A percentile compares a stretch with the other conserved stretches of the same genome.
These are phyloP conservation scores for Polychaeton citri DNA, from an alignment of 2,329 filamentous ascomycete species.

Conservation along the genomic window DNA sequence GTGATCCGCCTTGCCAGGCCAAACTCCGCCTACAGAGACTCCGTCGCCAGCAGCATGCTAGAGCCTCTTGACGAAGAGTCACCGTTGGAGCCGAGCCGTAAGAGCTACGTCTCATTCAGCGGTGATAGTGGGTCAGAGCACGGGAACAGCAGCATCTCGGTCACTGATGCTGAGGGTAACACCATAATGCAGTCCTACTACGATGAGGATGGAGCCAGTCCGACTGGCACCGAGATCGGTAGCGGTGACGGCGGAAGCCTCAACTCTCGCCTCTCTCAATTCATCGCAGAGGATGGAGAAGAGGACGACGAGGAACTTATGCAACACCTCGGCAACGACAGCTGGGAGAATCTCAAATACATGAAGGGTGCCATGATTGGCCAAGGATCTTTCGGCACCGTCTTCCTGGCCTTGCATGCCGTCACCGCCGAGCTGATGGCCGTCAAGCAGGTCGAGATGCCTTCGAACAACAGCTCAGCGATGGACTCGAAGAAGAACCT, in stretches of 20 bases:
- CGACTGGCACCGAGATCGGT: slow-evolving; percentile 40
- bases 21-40: slow-evolving; percentile 62
- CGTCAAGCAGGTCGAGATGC: slow-evolving; percentile 94
- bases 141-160: slow-evolving; percentile 54
- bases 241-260: slow-evolving; percentile 45
- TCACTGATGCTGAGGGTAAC: slow-evolving; percentile 67
- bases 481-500: slow-evolving; percentile 86
- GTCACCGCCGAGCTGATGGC: slow-evolving; percentile 95
- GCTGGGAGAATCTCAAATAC: slow-evolving; percentile 95
- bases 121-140: slow-evolving; percentile 58
- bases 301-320: slow-evolving; percentile 80
- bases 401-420: slow-evolving; percentile 88
- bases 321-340: slow-evolving; percentile 82
- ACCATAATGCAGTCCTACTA: slow-evolving; percentile 64
- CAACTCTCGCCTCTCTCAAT: slow-evolving; percentile 69
- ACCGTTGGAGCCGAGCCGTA: slow-evolving; percentile 71
- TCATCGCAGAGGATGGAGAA: slow-evolving; percentile 80
- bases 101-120: slow-evolving; percentile 85
- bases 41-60: slow-evolving; percentile 74
- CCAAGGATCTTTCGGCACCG: slow-evolving; percentile 89
- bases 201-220: slow-evolving; percentile 55
- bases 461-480: slow-evolving; percentile 61
- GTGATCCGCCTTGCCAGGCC: slow-evolving; percentile 45
- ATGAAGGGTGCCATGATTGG: slow-evolving; percentile 98
- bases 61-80: slow-evolving; percentile 88